phyloP scores from a whole-genome alignment of 2,329 filamentous ascomycete genomes.

The Penicillium sumatraense region DNA sequence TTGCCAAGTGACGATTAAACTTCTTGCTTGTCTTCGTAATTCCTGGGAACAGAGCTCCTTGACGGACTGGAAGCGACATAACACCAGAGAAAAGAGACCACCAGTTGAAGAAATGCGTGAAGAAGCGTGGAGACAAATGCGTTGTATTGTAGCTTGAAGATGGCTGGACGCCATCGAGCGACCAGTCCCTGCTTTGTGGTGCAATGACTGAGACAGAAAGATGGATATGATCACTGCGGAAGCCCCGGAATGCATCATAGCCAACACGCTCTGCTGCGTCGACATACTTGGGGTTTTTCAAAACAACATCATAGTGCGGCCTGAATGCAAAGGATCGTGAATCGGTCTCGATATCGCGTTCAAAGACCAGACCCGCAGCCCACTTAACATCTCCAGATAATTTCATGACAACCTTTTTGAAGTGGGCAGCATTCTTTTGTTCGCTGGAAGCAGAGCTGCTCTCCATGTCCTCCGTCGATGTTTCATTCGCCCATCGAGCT shows the following conservation, averaged over 20 bases:
- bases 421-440: conserved; percentile 74
- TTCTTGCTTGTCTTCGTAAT: conserved; percentile 98
- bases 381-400: conserved; percentile 94
- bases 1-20: conserved; percentile 94
- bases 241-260: conserved; percentile 96
- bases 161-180: conserved; percentile 71
- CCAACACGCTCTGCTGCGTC: conserved; percentile 59
- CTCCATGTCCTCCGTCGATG: conserved; percentile 57
- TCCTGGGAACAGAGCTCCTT: conserved; percentile 88
- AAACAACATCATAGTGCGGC: conserved; percentile 87
- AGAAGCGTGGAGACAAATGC: conserved; percentile 92
- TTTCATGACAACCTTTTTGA: conserved; percentile 99
- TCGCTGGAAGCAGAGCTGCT: conserved; percentile 67
- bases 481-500: conserved; percentile 66
- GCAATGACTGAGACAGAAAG: conserved; percentile 90
- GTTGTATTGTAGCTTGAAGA: conserved; percentile 96
- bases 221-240: conserved; percentile 95
- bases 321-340: conserved; percentile 83
- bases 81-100: conserved; percentile 95
- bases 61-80: conserved; percentile 91
- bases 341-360: conserved; percentile 75
- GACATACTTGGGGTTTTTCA: conserved; percentile 79
- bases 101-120: conserved; percentile 98
- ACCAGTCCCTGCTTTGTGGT: conserved; percentile 85
- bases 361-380: conserved; percentile 89